Percentiles rank a stretch among this genome's conserved stretches.
Conservation (phyloP, 805 yeast genomes). For the Yarrowia bubula region DNA sequence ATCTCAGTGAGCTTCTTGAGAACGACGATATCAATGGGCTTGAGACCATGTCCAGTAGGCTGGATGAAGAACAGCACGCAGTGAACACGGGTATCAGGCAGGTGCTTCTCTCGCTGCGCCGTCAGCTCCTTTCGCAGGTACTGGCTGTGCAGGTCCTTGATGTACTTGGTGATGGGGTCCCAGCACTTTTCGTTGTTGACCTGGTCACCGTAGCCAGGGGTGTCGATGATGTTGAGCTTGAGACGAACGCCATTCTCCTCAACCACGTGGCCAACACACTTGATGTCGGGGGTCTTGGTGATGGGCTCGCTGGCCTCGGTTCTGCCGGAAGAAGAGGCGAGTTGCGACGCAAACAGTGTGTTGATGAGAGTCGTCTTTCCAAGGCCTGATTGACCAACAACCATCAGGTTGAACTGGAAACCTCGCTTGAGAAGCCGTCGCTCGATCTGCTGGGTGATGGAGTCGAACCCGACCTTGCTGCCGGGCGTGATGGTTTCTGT, state of each 20-base stretch:
- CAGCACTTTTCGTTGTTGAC: slow-evolving; percentile 92
- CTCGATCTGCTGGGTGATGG: slow-evolving; percentile 94
- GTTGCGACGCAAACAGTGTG: slow-evolving; percentile 81
- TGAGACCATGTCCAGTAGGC: slow-evolving; percentile 84
- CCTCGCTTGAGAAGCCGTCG: slow-evolving; percentile 88
- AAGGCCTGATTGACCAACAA: slow-evolving; percentile 86
- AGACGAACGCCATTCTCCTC: slow-evolving; percentile 85
- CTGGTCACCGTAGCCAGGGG: slow-evolving; percentile 98
- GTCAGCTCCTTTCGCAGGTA: slow-evolving; percentile 91
- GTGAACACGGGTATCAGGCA: slow-evolving; percentile 88
- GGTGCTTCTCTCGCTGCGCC: slow-evolving; percentile 81
- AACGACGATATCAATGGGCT: slow-evolving; percentile 76
- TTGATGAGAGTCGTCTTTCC: slow-evolving; percentile 92
- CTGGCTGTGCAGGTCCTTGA: slow-evolving; percentile 90
- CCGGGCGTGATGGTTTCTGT: slow-evolving; percentile 50
- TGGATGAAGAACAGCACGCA: slow-evolving; percentile 87
- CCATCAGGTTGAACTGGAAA: slow-evolving; percentile 90
- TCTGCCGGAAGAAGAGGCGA: slow-evolving; percentile 74
- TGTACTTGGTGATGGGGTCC: slow-evolving; percentile 93
- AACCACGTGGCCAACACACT: slow-evolving; percentile 46
- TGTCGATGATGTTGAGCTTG: slow-evolving; percentile 85
- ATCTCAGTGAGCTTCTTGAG: slow-evolving; percentile 82
- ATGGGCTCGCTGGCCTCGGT: slow-evolving; percentile 65
- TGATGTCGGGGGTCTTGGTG: slow-evolving; percentile 83
- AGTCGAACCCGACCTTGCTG: slow-evolving; percentile 91